Evolutionary conservation across 768 basidiomycete genomes (phyloP).

Genomic region (Plicaturopsis crispa): DNA sequence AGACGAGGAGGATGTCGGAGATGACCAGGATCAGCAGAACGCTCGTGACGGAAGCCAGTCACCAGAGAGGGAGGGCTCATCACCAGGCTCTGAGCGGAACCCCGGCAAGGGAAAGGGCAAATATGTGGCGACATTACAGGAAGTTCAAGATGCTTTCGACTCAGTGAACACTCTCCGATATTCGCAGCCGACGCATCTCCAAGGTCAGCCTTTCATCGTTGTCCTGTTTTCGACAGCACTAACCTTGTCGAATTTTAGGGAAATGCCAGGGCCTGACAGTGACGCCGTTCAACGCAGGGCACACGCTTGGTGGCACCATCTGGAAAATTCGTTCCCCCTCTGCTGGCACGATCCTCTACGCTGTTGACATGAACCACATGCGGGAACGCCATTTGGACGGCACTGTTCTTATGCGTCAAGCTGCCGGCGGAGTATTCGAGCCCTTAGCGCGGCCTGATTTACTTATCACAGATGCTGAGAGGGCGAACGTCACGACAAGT

Average conservation of each 20-base stretch:
- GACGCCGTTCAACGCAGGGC: conserved; percentile 91
- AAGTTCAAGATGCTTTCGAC: conserved; percentile 92
- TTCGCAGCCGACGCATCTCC: conserved; percentile 91
- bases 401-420: conserved; percentile 73
- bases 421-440: conserved; percentile 76
- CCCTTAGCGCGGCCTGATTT: conserved; percentile 85
- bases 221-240: conserved; percentile 5
- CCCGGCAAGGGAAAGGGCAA: conserved; percentile 29
- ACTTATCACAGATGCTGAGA: conserved; percentile 88
- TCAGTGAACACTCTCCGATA: conserved; percentile 88
- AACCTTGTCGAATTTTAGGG: conserved; percentile 33
- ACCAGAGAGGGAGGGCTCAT: no score
- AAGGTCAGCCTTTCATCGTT: conserved; percentile 49
- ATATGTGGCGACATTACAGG: conserved; percentile 69
- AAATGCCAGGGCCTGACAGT: conserved; percentile 91
- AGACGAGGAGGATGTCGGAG: conserved; percentile 65
- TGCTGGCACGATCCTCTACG: conserved; percentile 91
- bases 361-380: conserved; percentile 94
- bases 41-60: no score
- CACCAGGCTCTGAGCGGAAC: conserved; percentile 6
- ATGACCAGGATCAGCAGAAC: no score
- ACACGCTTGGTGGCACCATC: conserved; percentile 92
- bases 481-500: conserved; percentile 75
- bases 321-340: conserved; percentile 99
- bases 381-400: conserved; percentile 93